Evolutionary conservation across 805 yeast species (phyloP).

Genomic region (Candida vaughaniae): DNA sequence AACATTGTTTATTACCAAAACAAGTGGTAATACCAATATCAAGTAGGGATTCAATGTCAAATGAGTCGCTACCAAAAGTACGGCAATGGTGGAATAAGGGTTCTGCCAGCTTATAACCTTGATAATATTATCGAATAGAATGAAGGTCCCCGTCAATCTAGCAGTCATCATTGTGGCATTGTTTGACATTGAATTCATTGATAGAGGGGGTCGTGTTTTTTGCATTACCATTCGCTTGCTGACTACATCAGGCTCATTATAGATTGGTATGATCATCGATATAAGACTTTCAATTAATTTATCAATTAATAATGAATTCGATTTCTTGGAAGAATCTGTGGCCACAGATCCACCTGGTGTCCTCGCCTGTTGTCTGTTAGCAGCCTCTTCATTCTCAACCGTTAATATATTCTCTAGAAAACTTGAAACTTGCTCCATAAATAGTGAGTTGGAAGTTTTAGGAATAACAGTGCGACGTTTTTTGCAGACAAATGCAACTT

Average conservation of each 20-base stretch:
- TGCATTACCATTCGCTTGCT: slow-evolving; percentile 59
- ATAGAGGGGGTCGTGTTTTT: slow-evolving; percentile 63
- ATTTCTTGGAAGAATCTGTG: slow-evolving; percentile 2
- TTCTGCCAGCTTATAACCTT: slow-evolving; percentile 62
- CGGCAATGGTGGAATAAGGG: slow-evolving; percentile 59
- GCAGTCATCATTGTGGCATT: slow-evolving; percentile 64
- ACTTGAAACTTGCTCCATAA: slow-evolving; percentile 38
- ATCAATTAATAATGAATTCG: slow-evolving; percentile 48
- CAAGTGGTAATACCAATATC: slow-evolving; percentile 52
- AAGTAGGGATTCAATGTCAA: slow-evolving; percentile 61
- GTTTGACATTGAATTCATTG: slow-evolving; percentile 66
- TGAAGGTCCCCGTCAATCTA: slow-evolving; percentile 61
- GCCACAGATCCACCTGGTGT: slow-evolving; percentile 2
- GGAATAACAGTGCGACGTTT: too few species aligned
- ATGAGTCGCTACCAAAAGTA: slow-evolving; percentile 50
- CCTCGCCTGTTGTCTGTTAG: background rate
- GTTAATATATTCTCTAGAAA: slow-evolving; percentile 36
- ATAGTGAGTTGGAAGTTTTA: too few species aligned
- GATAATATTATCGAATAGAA: slow-evolving; percentile 55
- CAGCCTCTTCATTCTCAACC: slow-evolving; percentile 20
- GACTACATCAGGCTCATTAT: slow-evolving; percentile 46
- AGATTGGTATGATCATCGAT: slow-evolving; percentile 69
- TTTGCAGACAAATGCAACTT: too few species aligned
- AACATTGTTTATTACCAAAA: slow-evolving; percentile 50
- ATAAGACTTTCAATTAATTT: slow-evolving; percentile 70